A percentile compares a stretch with the other conserved stretches of the same genome.
Conservation (phyloP, 768 basidiomycete species). For the Kwoniella mangroviensis region DNA sequence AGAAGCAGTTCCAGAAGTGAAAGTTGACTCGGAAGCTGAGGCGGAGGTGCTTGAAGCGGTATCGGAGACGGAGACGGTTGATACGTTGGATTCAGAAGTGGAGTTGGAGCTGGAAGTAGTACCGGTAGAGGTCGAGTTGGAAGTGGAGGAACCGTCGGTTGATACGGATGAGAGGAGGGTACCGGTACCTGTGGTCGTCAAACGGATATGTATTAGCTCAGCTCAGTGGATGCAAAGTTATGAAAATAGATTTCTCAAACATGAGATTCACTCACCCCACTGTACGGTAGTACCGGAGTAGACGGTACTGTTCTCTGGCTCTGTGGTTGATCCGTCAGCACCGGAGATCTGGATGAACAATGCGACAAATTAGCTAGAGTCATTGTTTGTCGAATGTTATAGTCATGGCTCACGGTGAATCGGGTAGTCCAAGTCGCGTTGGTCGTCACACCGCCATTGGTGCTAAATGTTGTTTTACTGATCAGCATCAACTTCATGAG, state of each 20-base stretch:
- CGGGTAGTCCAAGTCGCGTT: constrained; percentile 52
- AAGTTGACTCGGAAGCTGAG: constrained; percentile 17
- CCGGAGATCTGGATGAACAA: constrained; percentile 48
- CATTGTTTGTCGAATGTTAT: background rate
- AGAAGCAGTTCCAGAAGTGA: constrained; percentile 22
- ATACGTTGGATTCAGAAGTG: constrained; percentile 10
- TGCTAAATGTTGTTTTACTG: constrained; percentile 16
- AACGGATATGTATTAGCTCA: too few relatives aligned
- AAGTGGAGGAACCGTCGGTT: constrained; percentile 29
- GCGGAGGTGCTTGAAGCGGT: constrained; percentile 23
- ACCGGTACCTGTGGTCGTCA: constrained; percentile 26
- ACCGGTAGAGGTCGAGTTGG: constrained; percentile 22
- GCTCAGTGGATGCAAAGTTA: too few relatives aligned
- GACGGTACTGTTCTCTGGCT: constrained; percentile 47
- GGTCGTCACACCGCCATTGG: constrained; percentile 38
- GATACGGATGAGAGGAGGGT: constrained; percentile 35
- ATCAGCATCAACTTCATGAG: too few relatives aligned
- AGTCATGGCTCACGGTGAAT: constrained; percentile 47
- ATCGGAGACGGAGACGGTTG: constrained; percentile 17
- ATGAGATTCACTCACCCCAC: constrained; percentile 41
- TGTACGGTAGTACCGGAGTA: constrained; percentile 44
- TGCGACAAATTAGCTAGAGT: background rate
- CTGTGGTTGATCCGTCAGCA: constrained; percentile 46
- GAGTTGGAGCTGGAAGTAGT: constrained; percentile 23
- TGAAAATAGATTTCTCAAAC: background rate